These are phyloP conservation scores for Trametopsis cervina DNA, from an alignment of 768 basidiomycete species.

Conservation along the genomic window DNA sequence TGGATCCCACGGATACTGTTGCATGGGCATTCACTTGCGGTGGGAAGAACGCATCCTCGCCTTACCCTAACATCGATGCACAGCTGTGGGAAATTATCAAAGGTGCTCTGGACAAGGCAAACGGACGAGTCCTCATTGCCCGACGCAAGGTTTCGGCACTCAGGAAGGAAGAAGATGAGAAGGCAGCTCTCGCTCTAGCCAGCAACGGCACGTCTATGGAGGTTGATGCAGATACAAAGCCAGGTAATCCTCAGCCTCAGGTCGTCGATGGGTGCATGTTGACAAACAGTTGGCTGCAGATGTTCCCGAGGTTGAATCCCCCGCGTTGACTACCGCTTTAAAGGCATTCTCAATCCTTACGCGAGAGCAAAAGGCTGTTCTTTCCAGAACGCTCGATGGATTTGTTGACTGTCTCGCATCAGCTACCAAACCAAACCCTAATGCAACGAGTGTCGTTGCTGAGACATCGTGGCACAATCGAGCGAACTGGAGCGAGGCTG, in stretches of 20 bases:
- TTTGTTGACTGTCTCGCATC: slow-evolving; percentile 61
- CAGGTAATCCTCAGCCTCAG: slow-evolving; percentile 36
- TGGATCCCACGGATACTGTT: slow-evolving; percentile 90
- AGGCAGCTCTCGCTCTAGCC: slow-evolving; percentile 68
- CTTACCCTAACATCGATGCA: slow-evolving; percentile 42
- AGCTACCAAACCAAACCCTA: slow-evolving; percentile 40
- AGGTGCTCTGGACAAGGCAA: slow-evolving; percentile 83
- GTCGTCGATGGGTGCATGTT: neutral
- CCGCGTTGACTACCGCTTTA: slow-evolving; percentile 60
- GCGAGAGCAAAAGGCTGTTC: slow-evolving; percentile 66
- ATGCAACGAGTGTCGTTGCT: slow-evolving; percentile 49
- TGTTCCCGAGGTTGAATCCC: slow-evolving; percentile 47
- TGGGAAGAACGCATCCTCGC: slow-evolving; percentile 5
- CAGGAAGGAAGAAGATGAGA: slow-evolving; percentile 86
- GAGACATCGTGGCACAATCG: slow-evolving; percentile 68
- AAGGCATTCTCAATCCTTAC: slow-evolving; percentile 72
- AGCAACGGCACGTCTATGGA: slow-evolving; percentile 47
- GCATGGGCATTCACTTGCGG: slow-evolving; percentile 59
- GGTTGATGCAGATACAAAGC: slow-evolving; percentile 70
- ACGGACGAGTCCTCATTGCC: slow-evolving; percentile 78
- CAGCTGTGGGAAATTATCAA: slow-evolving; percentile 85
- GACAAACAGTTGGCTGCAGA: slow-evolving; percentile 28
- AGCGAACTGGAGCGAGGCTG: slow-evolving; percentile 58
- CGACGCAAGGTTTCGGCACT: slow-evolving; percentile 65
- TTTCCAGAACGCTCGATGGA: slow-evolving; percentile 67